phyloP scores from a whole-genome alignment of 352 stramenopile genomes.

The Globisporangium lucens region DNA sequence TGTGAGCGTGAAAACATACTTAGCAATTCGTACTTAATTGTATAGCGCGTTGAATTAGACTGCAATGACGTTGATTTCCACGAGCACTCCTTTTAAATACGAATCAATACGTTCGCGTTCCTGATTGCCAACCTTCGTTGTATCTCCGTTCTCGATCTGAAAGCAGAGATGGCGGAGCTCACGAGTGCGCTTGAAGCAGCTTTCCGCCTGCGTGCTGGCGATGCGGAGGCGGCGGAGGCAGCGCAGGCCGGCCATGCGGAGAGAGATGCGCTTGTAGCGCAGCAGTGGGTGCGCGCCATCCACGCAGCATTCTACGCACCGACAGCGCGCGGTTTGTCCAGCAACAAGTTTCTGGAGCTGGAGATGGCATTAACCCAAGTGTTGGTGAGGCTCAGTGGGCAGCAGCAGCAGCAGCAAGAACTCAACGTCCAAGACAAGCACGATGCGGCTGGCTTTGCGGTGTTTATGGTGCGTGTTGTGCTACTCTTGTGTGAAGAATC shows the following conservation, averaged over 20 bases:
- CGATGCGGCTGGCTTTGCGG: conserved; percentile 23
- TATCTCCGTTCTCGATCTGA: background rate
- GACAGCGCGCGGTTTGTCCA: conserved; percentile 9
- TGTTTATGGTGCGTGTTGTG: conserved; percentile 35
- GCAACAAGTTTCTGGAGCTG: conserved; percentile 57
- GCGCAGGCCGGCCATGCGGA: background rate
- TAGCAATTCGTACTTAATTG: background rate
- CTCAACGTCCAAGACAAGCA: background rate
- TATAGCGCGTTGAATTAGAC: background rate
- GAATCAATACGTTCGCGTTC: background rate
- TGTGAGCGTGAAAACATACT: background rate
- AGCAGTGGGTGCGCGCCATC: conserved; percentile 22
- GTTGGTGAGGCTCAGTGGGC: conserved; percentile 14
- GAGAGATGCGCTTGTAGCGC: background rate
- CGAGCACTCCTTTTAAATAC: background rate
- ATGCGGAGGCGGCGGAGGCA: background rate
- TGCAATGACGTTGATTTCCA: background rate
- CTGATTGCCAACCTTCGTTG: background rate
- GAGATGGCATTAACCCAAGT: conserved; percentile 31
- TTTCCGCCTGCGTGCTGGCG: background rate
- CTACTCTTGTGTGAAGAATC: conserved; percentile 32
- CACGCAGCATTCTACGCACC: conserved; percentile 35
- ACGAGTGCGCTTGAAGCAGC: conserved; percentile 7
- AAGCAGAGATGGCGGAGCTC: conserved; percentile 2
- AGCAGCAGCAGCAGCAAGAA: background rate